phyloP scores from a whole-genome alignment of 768 basidiomycete genomes.

The Tricholoma matsutake region DNA sequence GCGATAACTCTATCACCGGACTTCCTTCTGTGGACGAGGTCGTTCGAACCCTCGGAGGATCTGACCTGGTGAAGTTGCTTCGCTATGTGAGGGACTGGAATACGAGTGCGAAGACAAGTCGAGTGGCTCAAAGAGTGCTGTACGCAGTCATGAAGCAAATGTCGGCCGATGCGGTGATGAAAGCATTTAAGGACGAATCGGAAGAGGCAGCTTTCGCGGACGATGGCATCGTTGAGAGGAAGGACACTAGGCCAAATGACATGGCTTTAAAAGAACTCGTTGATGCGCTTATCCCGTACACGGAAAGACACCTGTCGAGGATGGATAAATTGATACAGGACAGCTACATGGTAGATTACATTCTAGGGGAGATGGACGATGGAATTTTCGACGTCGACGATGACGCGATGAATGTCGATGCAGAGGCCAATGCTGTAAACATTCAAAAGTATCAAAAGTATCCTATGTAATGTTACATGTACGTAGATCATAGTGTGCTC shows the following conservation, averaged over 20 bases:
- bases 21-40: slow-evolving; percentile 76
- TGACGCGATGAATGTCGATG: slow-evolving; percentile 45
- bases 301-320: slow-evolving; percentile 85
- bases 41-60: slow-evolving; percentile 61
- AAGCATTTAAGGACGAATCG: slow-evolving; percentile 53
- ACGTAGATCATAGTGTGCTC: neutral
- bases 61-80: slow-evolving; percentile 80
- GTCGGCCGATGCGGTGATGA: slow-evolving; percentile 68
- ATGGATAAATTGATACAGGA: slow-evolving; percentile 89
- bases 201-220: slow-evolving; percentile 29
- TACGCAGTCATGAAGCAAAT: slow-evolving; percentile 78
- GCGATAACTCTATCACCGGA: slow-evolving; percentile 55
- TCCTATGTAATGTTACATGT: neutral
- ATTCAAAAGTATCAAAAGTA: slow-evolving; percentile 2
- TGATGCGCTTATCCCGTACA: slow-evolving; percentile 89
- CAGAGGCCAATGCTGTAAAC: neutral
- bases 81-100: slow-evolving; percentile 92
- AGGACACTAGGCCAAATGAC: slow-evolving; percentile 20
- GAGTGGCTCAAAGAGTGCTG: slow-evolving; percentile 80
- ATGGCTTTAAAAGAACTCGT: slow-evolving; percentile 66
- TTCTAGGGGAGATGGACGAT: slow-evolving; percentile 84
- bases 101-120: slow-evolving; percentile 84
- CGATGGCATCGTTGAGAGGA: slow-evolving; percentile 13
- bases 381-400: slow-evolving; percentile 57
- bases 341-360: slow-evolving; percentile 91